These are phyloP conservation scores for Candida sp. DNA, from an alignment of 1,139 yeast genomes.

Conservation along the genomic window DNA sequence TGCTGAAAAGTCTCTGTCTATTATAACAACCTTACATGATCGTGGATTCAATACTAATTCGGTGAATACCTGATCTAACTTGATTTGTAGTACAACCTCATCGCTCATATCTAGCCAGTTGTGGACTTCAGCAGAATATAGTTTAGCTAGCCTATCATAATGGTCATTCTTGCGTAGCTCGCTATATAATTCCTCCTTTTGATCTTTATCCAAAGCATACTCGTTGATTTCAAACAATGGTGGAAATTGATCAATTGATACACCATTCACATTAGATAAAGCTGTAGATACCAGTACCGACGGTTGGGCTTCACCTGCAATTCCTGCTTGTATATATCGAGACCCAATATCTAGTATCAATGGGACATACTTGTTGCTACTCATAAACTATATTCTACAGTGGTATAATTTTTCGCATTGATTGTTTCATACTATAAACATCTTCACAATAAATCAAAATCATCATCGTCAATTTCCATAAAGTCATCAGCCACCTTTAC, in stretches of 20 bases:
- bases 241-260: conserved; percentile 15
- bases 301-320: conserved; percentile 42
- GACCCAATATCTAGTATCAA: conserved; percentile 41
- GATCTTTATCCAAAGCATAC: conserved; percentile 17
- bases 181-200: conserved; percentile 7
- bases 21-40: conserved; percentile 35
- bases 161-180: conserved; percentile 5
- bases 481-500: conserved; percentile 28
- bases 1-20: conserved; percentile 27
- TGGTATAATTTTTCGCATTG: neutral
- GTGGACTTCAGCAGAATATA: conserved; percentile 8
- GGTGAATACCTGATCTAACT: conserved; percentile 8
- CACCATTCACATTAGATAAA: conserved; percentile 6
- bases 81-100: conserved; percentile 5
- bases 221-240: conserved; percentile 23
- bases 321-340: conserved; percentile 35
- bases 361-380: conserved; percentile 17
- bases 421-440: neutral
- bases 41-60: conserved; percentile 8
- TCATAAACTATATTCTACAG: neutral
- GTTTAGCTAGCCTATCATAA: conserved; percentile 16
- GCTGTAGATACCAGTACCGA: conserved; percentile 8
- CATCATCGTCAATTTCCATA: conserved; percentile 49
- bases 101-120: conserved; percentile 6
- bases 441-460: conserved; percentile 32